Evolutionary conservation across 345 rosid genomes (phyloP).

Genomic region (Trapa bicornis): DNA sequence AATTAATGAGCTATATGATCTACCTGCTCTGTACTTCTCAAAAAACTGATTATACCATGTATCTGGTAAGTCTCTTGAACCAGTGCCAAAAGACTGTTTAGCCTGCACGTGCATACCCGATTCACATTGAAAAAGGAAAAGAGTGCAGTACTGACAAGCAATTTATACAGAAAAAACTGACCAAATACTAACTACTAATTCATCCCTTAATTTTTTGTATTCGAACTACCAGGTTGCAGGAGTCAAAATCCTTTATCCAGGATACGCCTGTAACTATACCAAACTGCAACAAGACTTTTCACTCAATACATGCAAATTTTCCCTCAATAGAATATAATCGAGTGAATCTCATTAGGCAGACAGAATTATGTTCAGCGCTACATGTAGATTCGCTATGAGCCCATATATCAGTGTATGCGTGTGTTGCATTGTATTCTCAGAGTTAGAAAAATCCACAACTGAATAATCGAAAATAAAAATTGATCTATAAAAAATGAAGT

Average conservation of each 20-base stretch:
- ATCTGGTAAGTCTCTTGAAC: slow-evolving; percentile 64
- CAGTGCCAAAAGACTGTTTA: slow-evolving; percentile 32
- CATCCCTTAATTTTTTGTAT: too few relatives aligned
- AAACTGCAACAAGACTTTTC: too few relatives aligned
- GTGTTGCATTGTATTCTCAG: background rate
- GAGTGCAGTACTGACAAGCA: background rate
- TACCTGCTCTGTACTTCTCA: slow-evolving; percentile 43
- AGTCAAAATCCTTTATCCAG: too few relatives aligned
- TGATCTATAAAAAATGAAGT: background rate
- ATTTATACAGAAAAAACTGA: background rate
- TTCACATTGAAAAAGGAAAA: background rate
- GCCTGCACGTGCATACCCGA: slow-evolving; percentile 31
- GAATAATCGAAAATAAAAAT: background rate
- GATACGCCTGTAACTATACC: too few relatives aligned
- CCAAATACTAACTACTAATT: too few relatives aligned
- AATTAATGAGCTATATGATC: slow-evolving; percentile 35
- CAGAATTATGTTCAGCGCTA: too few relatives aligned
- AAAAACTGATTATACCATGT: slow-evolving; percentile 81
- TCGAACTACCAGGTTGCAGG: too few relatives aligned
- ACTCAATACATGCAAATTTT: background rate
- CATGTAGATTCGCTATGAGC: background rate
- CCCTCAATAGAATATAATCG: background rate
- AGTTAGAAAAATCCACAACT: background rate
- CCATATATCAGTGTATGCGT: too few relatives aligned
- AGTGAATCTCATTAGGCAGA: background rate